Conservation (phyloP, 2,329 filamentous ascomycete genomes). For the Aspergillus unguis region DNA sequence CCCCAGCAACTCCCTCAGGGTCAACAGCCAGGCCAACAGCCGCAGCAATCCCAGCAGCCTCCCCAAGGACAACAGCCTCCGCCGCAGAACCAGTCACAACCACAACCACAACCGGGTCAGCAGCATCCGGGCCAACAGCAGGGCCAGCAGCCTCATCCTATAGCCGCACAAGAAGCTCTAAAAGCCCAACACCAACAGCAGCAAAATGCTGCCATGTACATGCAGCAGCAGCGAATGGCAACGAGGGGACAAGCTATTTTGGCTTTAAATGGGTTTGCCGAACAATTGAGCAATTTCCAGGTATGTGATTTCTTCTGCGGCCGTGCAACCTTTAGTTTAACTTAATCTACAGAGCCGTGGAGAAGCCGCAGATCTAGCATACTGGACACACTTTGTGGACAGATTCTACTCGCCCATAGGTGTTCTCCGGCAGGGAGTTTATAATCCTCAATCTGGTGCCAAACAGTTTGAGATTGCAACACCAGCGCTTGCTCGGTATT, state of each 20-base stretch:
- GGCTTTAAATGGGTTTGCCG: constrained; percentile 55
- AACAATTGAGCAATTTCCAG: constrained; percentile 55
- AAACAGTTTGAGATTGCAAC: constrained; percentile 87
- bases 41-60: constrained; percentile 33
- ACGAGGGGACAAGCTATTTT: constrained; percentile 48
- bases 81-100: constrained; percentile 29
- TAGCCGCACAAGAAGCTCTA: constrained; percentile 40
- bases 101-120: constrained; percentile 28
- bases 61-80: constrained; percentile 28
- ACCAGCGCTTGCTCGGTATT: constrained; percentile 80
- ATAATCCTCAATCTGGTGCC: constrained; percentile 52
- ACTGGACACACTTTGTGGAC: constrained; percentile 77
- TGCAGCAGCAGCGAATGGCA: constrained; percentile 38
- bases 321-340: not conserved
- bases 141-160: constrained; percentile 35
- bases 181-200: constrained; percentile 38
- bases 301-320: constrained; percentile 43
- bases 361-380: constrained; percentile 64
- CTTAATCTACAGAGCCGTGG: constrained; percentile 49
- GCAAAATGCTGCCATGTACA: constrained; percentile 38
- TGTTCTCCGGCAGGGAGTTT: constrained; percentile 70
- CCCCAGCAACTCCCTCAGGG: constrained; percentile 38
- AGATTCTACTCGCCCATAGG: constrained; percentile 77
- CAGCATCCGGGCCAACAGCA: constrained; percentile 38
- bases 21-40: constrained; percentile 32